These are phyloP conservation scores for Protomyces inouyei DNA, from an alignment of 1,139 yeast species.

Conservation along the genomic window DNA sequence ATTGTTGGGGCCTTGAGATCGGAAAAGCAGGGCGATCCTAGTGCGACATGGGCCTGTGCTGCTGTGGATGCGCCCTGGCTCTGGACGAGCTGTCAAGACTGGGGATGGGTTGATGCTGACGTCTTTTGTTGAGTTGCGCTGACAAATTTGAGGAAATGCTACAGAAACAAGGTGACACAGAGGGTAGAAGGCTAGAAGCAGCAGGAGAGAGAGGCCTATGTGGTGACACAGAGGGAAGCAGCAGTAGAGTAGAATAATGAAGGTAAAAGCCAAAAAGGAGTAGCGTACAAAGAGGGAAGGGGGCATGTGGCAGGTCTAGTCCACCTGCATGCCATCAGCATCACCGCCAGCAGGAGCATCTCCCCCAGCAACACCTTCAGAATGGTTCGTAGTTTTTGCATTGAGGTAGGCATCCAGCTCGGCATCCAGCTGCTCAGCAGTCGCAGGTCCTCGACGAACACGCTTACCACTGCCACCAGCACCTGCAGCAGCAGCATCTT, in stretches of 20 bases:
- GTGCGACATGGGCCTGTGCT: too few relatives aligned
- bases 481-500: neutral
- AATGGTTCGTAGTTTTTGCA: neutral
- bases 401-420: slow-evolving; percentile 22
- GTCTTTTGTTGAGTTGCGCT: too few relatives aligned
- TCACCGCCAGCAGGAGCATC: neutral
- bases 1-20: neutral
- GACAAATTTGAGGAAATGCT: neutral
- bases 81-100: too few relatives aligned
- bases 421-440: slow-evolving; percentile 17
- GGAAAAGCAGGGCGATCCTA: too few relatives aligned
- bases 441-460: slow-evolving; percentile 19
- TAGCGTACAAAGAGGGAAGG: neutral
- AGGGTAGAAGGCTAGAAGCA: neutral
- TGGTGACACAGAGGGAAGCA: too few relatives aligned
- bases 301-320: neutral
- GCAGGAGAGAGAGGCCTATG: too few relatives aligned
- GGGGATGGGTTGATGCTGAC: too few relatives aligned
- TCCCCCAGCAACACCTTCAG: neutral
- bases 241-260: too few relatives aligned
- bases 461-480: neutral
- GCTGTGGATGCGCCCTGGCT: too few relatives aligned
- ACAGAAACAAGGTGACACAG: neutral
- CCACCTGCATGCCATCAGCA: neutral
- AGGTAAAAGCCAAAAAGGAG: neutral